Evolutionary conservation across 495 filamentous ascomycete genomes (phyloP).

Genomic region (Cercophora scortea): DNA sequence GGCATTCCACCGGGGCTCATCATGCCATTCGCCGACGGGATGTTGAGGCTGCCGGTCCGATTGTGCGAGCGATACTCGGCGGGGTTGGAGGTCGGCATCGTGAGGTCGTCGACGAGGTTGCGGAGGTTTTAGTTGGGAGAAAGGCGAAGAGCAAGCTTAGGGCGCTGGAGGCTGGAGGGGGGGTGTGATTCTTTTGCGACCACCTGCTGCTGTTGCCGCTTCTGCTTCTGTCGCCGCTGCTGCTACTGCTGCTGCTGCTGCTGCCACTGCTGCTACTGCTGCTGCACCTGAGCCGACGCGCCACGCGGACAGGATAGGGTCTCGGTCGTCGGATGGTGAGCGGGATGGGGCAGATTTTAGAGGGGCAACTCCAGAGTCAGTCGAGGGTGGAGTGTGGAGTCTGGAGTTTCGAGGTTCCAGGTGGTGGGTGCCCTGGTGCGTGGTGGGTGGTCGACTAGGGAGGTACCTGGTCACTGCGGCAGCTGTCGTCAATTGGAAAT

Average conservation of each 20-base stretch:
- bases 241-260: too few relatives aligned
- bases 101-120: background rate
- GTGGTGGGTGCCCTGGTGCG: too few relatives aligned
- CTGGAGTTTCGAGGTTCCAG: too few relatives aligned
- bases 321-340: too few relatives aligned
- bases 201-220: too few relatives aligned
- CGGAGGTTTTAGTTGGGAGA: background rate
- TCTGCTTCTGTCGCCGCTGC: too few relatives aligned
- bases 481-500: slow-evolving; percentile 8
- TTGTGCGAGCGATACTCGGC: slow-evolving; percentile 42
- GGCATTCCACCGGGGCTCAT: slow-evolving; percentile 28
- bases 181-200: slow-evolving; percentile 10
- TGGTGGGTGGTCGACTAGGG: too few relatives aligned
- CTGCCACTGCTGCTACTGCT: too few relatives aligned
- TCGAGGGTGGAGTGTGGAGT: background rate
- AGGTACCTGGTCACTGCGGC: background rate
- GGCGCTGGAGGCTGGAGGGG: slow-evolving; percentile 10
- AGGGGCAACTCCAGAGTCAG: background rate
- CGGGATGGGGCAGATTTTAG: background rate
- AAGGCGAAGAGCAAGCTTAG: background rate
- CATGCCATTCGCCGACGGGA: slow-evolving; percentile 29
- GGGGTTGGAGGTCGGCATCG: slow-evolving; percentile 27
- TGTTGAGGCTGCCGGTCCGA: slow-evolving; percentile 46
- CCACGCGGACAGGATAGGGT: too few relatives aligned
- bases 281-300: too few relatives aligned